Conservation (phyloP, 805 yeast species). For the Candida vaughaniae region DNA sequence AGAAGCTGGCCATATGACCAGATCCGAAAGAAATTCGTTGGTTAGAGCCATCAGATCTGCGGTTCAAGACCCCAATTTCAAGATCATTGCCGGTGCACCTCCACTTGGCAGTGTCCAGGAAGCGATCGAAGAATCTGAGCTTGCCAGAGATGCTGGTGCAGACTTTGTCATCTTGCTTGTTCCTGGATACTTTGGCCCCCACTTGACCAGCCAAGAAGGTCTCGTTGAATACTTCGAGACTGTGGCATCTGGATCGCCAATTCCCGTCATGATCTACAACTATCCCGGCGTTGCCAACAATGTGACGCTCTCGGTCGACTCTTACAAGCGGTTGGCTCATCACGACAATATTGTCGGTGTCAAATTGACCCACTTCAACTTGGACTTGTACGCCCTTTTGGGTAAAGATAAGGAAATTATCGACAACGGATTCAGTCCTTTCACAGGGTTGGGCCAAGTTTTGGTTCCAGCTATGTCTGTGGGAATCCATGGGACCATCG, state of each 20-base stretch:
- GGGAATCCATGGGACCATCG: slow-evolving; percentile 23
- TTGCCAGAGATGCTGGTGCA: slow-evolving; percentile 31
- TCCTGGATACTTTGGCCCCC: slow-evolving; percentile 37
- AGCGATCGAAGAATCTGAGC: slow-evolving; percentile 22
- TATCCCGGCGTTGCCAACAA: slow-evolving; percentile 39
- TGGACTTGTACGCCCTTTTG: slow-evolving; percentile 20
- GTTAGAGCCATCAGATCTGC: slow-evolving; percentile 27
- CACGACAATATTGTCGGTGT: slow-evolving; percentile 39
- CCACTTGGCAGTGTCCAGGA: slow-evolving; percentile 24
- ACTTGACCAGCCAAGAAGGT: slow-evolving; percentile 30
- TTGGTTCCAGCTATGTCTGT: slow-evolving; percentile 24
- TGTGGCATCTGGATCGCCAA: slow-evolving; percentile 29
- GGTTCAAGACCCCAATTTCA: slow-evolving; percentile 28
- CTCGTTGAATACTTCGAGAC: slow-evolving; percentile 26
- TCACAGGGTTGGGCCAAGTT: slow-evolving; percentile 27
- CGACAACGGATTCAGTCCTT: slow-evolving; percentile 20
- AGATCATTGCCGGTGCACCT: slow-evolving; percentile 33
- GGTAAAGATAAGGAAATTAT: slow-evolving; percentile 14
- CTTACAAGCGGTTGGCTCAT: slow-evolving; percentile 21
- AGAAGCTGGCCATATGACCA: slow-evolving; percentile 33
- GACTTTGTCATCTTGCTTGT: slow-evolving; percentile 30
- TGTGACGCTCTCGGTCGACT: slow-evolving; percentile 22
- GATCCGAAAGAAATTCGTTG: slow-evolving; percentile 28
- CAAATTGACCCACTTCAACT: slow-evolving; percentile 26
- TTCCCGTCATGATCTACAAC: slow-evolving; percentile 36